Conservation (phyloP, 1,284 basidiomycete genomes). For the Apiotrichum siamense region DNA sequence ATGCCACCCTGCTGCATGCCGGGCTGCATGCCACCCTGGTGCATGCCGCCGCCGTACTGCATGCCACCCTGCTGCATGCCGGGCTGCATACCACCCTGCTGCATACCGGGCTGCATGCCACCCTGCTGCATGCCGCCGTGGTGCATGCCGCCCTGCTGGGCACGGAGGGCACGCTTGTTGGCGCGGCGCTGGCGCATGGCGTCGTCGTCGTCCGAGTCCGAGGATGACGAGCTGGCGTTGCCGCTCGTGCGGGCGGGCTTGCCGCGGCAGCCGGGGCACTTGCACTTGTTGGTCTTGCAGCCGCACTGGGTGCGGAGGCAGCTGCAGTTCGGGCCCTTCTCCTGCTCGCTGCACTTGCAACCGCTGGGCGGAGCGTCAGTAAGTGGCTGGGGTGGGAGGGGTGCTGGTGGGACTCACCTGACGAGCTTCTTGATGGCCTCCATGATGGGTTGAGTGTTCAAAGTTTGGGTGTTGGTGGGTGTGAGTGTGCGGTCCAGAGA, state of each 20-base stretch:
- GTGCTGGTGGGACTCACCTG: slow-evolving; percentile 7
- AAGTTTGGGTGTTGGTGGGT: neutral
- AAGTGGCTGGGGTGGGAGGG: neutral
- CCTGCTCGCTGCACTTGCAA: slow-evolving; percentile 14
- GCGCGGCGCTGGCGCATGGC: slow-evolving; percentile 4
- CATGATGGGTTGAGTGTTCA: slow-evolving; percentile 6
- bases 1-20: no score
- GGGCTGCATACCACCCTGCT: no score
- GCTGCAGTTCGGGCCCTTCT: slow-evolving; percentile 3
- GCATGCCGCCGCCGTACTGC: no score
- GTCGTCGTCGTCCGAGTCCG: slow-evolving; percentile 11
- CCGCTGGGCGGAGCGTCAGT: slow-evolving; percentile 6
- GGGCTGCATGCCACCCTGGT: no score
- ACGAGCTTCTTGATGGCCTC: slow-evolving; percentile 17
- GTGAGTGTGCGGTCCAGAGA: neutral
- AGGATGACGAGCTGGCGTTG: slow-evolving; percentile 4
- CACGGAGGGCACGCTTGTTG: slow-evolving; percentile 2
- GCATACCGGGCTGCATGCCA: no score
- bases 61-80: no score
- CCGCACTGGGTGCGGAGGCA: slow-evolving; percentile 9
- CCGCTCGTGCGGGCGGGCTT: neutral
- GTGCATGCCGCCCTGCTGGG: neutral
- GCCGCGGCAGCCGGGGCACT: slow-evolving; percentile 16
- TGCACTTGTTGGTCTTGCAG: slow-evolving; percentile 20
- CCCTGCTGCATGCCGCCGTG: slow-evolving; percentile 1